A percentile compares a stretch with the other conserved stretches of the same genome.
These are phyloP conservation scores for Colletotrichum brevisporum DNA, from an alignment of 2,329 filamentous ascomycete species.

Conservation along the genomic window DNA sequence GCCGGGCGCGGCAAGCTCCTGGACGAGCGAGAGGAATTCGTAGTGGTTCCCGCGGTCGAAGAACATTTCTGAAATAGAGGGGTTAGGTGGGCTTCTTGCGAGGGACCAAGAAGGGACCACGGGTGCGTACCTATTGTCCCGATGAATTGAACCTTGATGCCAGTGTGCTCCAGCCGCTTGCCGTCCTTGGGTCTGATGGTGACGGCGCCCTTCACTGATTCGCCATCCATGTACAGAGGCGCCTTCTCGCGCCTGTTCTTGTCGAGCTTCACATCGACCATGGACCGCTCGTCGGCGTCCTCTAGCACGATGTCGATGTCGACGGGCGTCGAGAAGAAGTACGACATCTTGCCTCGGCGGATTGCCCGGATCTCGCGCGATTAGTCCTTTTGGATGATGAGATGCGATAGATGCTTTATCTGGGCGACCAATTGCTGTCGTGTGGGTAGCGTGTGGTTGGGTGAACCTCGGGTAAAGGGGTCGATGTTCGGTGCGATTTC, in stretches of 20 bases:
- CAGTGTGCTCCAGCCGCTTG: conserved; percentile 96
- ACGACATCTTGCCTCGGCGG: conserved; percentile 78
- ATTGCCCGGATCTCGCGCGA: conserved; percentile 34
- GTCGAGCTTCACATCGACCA: conserved; percentile 98
- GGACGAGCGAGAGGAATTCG: conserved; percentile 96
- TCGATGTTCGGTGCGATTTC: conserved; percentile 9
- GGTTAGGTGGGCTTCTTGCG: conserved; percentile 4
- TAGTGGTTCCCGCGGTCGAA: conserved; percentile 99
- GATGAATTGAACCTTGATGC: conserved; percentile 99
- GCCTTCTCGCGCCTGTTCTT: conserved; percentile 98
- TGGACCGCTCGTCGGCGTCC: conserved; percentile 92
- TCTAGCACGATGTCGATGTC: conserved; percentile 99
- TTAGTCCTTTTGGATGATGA: conserved; percentile 17
- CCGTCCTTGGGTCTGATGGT: conserved; percentile 98
- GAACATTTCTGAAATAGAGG: conserved; percentile 87
- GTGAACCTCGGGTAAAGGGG: background rate
- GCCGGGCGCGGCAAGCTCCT: conserved; percentile 95
- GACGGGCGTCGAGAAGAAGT: conserved; percentile 97
- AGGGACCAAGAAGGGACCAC: conserved; percentile 6
- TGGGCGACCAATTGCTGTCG: conserved; percentile 7
- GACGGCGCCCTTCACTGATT: conserved; percentile 96
- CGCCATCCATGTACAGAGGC: conserved; percentile 96
- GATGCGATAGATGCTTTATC: too few species aligned
- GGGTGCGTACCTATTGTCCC: conserved; percentile 85
- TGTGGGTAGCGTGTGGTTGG: background rate